phyloP scores from a whole-genome alignment of 2,329 filamentous ascomycete genomes.

The Ophiostoma angusticollis region DNA sequence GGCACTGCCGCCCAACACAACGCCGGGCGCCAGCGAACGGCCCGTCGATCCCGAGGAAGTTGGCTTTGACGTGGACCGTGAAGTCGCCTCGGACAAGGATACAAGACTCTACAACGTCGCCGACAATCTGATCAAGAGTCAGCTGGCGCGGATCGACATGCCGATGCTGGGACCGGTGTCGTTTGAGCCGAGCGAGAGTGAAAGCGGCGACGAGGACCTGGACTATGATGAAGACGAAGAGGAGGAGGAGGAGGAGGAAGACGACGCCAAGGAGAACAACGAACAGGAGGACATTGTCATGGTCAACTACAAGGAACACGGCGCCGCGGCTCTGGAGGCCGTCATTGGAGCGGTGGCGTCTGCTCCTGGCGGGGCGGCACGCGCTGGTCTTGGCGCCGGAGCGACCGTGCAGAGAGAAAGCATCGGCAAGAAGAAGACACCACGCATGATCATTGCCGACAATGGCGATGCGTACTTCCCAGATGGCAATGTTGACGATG shows the following conservation, averaged over 20 bases:
- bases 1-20: constrained; percentile 21
- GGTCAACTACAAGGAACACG: constrained; percentile 18
- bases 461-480: constrained; percentile 15
- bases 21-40: constrained; percentile 15
- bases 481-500: constrained; percentile 7
- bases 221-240: constrained; percentile 19
- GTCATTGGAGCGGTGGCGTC: not conserved
- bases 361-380: not conserved
- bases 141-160: constrained; percentile 32
- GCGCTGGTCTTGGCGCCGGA: constrained; percentile 2
- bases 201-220: constrained; percentile 27
- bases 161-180: constrained; percentile 31
- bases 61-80: constrained; percentile 29
- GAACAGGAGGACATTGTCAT: constrained; percentile 17
- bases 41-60: constrained; percentile 26
- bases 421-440: not conserved
- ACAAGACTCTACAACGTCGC: constrained; percentile 30
- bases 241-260: constrained; percentile 16
- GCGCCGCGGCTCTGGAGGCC: constrained; percentile 14
- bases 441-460: not conserved
- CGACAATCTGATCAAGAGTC: constrained; percentile 35
- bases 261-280: constrained; percentile 17
- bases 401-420: too few relatives aligned
- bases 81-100: constrained; percentile 28
- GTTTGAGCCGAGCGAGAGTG: constrained; percentile 30